Evolutionary conservation across 2,329 filamentous ascomycete genomes (phyloP).

Genomic region (Colletotrichum lentis): DNA sequence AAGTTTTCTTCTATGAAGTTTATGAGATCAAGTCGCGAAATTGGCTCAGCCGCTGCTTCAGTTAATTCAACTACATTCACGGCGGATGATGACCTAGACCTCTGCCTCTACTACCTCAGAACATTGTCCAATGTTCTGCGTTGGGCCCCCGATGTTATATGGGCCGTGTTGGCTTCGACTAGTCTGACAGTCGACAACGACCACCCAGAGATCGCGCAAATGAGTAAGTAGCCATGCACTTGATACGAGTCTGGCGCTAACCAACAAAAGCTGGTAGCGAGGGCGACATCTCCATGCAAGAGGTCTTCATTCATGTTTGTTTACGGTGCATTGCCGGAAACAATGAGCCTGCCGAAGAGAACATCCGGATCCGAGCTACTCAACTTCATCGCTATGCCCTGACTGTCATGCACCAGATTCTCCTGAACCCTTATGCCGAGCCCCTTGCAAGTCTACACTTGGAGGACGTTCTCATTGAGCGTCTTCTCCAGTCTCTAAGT

Average conservation of each 20-base stretch:
- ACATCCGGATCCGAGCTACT: conserved; percentile 61
- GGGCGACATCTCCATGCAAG: conserved; percentile 68
- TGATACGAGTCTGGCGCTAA: conserved; percentile 38
- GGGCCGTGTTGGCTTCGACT: conserved; percentile 74
- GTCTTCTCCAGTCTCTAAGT: conserved; percentile 68
- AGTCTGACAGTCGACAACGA: conserved; percentile 58
- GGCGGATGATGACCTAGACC: conserved; percentile 73
- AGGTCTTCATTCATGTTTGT: conserved; percentile 73
- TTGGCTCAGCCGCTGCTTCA: conserved; percentile 41
- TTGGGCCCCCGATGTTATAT: conserved; percentile 73
- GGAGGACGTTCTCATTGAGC: conserved; percentile 74
- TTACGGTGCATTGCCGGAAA: conserved; percentile 66
- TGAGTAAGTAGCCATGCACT: conserved; percentile 57
- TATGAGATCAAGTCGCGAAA: conserved; percentile 48
- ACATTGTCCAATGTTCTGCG: conserved; percentile 77
- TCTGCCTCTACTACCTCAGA: conserved; percentile 80
- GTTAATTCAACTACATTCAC: conserved; percentile 50
- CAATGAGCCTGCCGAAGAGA: conserved; percentile 46
- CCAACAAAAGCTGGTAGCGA: conserved; percentile 58
- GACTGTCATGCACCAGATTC: conserved; percentile 73
- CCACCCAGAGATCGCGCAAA: conserved; percentile 53
- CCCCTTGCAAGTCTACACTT: conserved; percentile 70
- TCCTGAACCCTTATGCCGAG: conserved; percentile 68
- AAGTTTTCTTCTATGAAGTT: conserved; percentile 67
- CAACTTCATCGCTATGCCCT: conserved; percentile 77